Percentiles rank a stretch among this genome's conserved stretches.
Evolutionary conservation across 805 yeast species (phyloP).

Genomic region (Cyberlindnera maritima): DNA sequence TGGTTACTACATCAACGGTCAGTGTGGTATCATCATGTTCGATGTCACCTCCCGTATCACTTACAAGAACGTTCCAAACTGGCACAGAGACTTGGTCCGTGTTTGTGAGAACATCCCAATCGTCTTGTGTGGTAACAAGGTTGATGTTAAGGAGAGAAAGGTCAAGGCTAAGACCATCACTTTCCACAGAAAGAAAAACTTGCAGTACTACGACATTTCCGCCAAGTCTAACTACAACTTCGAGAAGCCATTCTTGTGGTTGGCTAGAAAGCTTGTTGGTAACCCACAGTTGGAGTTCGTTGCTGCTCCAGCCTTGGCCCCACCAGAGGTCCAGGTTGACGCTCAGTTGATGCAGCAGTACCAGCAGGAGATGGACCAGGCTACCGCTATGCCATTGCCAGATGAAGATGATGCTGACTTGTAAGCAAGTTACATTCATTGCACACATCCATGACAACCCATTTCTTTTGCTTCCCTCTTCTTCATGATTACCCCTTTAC

Average conservation of each 20-base stretch:
- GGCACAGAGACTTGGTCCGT: conserved; percentile 99
- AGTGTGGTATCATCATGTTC: conserved; percentile 99
- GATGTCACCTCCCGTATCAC: conserved; percentile 99
- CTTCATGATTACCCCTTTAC: background rate
- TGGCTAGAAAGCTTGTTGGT: conserved; percentile 98
- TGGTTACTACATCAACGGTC: conserved; percentile 99
- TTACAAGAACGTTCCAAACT: conserved; percentile 99
- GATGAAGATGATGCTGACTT: conserved; percentile 99
- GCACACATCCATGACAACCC: no score
- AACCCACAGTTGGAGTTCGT: conserved; percentile 98
- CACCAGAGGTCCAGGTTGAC: conserved; percentile 98
- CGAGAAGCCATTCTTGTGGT: conserved; percentile 99
- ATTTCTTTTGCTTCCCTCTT: background rate
- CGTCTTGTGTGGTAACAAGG: conserved; percentile 99
- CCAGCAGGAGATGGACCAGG: conserved; percentile 99
- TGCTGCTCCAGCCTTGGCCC: conserved; percentile 98
- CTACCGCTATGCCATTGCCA: conserved; percentile 98
- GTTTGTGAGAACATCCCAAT: conserved; percentile 99
- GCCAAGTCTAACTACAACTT: conserved; percentile 99
- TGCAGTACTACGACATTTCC: conserved; percentile 98
- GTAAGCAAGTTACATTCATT: conserved; percentile 36
- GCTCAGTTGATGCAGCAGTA: conserved; percentile 95
- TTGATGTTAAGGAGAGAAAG: conserved; percentile 99
- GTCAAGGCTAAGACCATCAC: conserved; percentile 99
- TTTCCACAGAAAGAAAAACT: conserved; percentile 99